Percentiles rank a stretch among this genome's conserved stretches.
phyloP scores from a whole-genome alignment of 2,329 filamentous ascomycete species.

The Cladosporium sp. region DNA sequence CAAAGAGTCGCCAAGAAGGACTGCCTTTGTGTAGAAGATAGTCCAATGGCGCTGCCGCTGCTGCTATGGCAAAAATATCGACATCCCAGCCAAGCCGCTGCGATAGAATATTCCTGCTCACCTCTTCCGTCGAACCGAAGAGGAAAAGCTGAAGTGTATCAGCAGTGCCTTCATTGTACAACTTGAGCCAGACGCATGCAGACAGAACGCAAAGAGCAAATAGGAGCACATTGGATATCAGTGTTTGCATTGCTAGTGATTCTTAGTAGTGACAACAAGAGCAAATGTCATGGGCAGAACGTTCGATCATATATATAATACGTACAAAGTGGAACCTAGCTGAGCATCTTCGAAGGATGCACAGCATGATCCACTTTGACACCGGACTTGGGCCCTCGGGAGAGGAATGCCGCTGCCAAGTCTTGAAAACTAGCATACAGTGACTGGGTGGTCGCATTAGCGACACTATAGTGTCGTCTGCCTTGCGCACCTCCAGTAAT shows the following conservation, averaged over 20 bases:
- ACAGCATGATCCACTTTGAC: background rate
- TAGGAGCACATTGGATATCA: background rate
- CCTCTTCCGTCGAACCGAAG: background rate
- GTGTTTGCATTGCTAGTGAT: no score
- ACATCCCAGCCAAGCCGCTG: background rate
- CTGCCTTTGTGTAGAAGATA: background rate
- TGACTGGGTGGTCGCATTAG: no score
- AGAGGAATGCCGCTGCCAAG: background rate
- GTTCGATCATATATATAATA: background rate
- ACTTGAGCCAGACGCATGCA: background rate
- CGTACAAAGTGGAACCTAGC: no score
- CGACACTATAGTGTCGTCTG: no score
- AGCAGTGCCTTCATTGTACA: background rate
- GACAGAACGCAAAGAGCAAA: background rate
- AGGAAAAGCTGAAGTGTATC: background rate
- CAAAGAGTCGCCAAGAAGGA: background rate
- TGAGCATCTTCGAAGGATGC: background rate
- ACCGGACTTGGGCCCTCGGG: no score
- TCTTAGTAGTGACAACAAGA: background rate
- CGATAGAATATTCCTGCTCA: background rate
- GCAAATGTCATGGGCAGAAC: background rate
- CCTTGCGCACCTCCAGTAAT: no score
- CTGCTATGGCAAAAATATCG: no score
- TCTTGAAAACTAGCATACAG: background rate
- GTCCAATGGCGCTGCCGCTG: background rate